Evolutionary conservation across 208 protist species (phyloP).

Genomic region (Trypanosoma platydactyli): DNA sequence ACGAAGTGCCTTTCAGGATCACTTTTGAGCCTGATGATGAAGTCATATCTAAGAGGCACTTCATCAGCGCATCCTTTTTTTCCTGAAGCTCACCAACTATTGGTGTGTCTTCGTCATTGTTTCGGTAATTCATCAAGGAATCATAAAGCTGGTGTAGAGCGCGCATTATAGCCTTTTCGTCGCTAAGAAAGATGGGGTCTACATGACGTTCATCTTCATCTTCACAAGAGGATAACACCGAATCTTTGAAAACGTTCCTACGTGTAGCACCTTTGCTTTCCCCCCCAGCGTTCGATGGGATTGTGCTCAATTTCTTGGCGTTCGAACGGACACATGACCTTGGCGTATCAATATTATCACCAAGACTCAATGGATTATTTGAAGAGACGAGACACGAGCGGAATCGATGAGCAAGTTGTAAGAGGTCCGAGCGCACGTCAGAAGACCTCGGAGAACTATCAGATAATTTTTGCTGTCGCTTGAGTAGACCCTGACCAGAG

Average conservation of each 20-base stretch:
- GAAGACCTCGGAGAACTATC: no score
- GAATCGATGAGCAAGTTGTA: no score
- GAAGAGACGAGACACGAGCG: no score
- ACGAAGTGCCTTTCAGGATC: neutral
- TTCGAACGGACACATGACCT: no score
- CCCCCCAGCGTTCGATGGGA: neutral
- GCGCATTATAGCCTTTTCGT: neutral
- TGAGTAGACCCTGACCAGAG: no score
- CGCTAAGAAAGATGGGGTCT: neutral
- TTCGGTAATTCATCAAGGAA: neutral
- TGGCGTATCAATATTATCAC: no score
- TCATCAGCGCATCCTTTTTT: neutral
- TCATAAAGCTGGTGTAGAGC: slow-evolving; percentile 10
- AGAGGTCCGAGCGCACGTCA: no score
- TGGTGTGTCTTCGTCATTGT: neutral
- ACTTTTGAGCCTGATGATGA: neutral
- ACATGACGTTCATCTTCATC: neutral
- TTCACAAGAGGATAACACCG: neutral
- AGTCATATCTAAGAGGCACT: neutral
- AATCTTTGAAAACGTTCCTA: no score
- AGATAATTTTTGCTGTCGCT: no score
- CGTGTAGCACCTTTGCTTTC: neutral
- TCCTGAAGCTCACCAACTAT: neutral
- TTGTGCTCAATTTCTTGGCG: no score
- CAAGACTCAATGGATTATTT: no score